Evolutionary conservation across 495 filamentous ascomycete species (phyloP), one percentile per base, ranked within the genome.

Genomic region (Talaromyces adpressus): DNA sequence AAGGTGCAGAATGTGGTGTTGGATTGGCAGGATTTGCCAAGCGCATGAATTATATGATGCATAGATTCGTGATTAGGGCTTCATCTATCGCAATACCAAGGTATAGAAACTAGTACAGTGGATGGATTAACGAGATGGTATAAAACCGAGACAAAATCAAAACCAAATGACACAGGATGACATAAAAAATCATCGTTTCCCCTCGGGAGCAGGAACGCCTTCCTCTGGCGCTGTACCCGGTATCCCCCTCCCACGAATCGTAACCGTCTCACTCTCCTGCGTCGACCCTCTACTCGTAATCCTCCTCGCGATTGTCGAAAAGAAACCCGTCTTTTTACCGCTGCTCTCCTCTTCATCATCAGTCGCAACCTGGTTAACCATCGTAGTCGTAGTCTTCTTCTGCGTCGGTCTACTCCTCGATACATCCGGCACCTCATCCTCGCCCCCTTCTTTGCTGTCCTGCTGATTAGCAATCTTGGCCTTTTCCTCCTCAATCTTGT

Each of bases 401-500:
- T 36, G 27, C 23, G 30, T 58, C 3, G 56, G 56, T 22, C 56
- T 25, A 58, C 56, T 58, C 30, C 56, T n/a, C 27, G 56, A 58
- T 2, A 58, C 56, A 34, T 58, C 56, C 30, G 56, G 56, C 2
- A 58, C 30, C 18, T 58, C 56, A 57, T 57, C 53, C 4, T 27
- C 32, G 11, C 34, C 29, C 29, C 54, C 29, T 7, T 57, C 23
- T 18, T 32, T 36, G 7, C 11, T 27, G 23, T 29, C 27, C 4
- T 58, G 14, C 27, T 58, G 20, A 11, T 23, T 16, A 3, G 36
- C 20, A 23, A 36, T 6, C 30, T 65, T 72, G 63, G 54, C 53
- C 25, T 65, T 64, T 49, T 62, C 62, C 14, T 68, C 54, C 36
- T 70, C 70, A 6, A 77, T 51, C 57, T 74, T 76, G 22, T 75